A percentile compares a stretch with the other conserved stretches of the same genome.
Conservation (phyloP, 179 eudicot species). For the Silene coronaria region DNA sequence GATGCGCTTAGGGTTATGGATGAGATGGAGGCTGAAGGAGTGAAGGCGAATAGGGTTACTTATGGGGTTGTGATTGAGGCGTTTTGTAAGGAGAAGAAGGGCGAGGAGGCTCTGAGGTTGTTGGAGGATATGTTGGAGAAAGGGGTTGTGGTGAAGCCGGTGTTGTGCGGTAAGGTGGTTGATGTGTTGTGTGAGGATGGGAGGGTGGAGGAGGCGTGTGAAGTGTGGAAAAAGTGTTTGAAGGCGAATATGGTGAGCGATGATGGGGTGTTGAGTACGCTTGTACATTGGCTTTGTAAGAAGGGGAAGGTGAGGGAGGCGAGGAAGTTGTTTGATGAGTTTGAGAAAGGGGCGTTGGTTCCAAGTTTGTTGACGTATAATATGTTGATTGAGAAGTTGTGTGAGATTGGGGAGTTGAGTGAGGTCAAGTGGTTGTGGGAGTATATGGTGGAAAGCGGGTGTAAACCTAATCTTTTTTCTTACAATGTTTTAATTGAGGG, state of each 20-base stretch:
- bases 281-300: slow-evolving; percentile 83
- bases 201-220: slow-evolving; percentile 67
- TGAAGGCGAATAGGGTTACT: slow-evolving; percentile 58
- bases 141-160: slow-evolving; percentile 48
- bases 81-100: slow-evolving; percentile 57
- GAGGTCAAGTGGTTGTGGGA: slow-evolving; percentile 86
- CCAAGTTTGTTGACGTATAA: slow-evolving; percentile 73
- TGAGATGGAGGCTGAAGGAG: slow-evolving; percentile 72
- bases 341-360: slow-evolving; percentile 52
- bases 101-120: slow-evolving; percentile 62
- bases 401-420: slow-evolving; percentile 66
- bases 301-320: slow-evolving; percentile 61
- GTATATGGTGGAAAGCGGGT: slow-evolving; percentile 72
- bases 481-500: slow-evolving; percentile 69
- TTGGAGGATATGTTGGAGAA: slow-evolving; percentile 68
- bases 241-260: slow-evolving; percentile 59
- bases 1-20: slow-evolving; percentile 82
- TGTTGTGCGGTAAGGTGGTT: slow-evolving; percentile 62
- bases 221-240: slow-evolving; percentile 67
- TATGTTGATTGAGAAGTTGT: slow-evolving; percentile 66
- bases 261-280: slow-evolving; percentile 57
- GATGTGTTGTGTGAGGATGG: slow-evolving; percentile 62
- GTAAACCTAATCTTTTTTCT: slow-evolving; percentile 60
- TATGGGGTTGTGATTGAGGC: slow-evolving; percentile 81
- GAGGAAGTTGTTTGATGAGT: slow-evolving; percentile 64